These are phyloP conservation scores for Arthrobotrys sphaeroides DNA, from an alignment of 2,329 filamentous ascomycete genomes.

Conservation along the genomic window DNA sequence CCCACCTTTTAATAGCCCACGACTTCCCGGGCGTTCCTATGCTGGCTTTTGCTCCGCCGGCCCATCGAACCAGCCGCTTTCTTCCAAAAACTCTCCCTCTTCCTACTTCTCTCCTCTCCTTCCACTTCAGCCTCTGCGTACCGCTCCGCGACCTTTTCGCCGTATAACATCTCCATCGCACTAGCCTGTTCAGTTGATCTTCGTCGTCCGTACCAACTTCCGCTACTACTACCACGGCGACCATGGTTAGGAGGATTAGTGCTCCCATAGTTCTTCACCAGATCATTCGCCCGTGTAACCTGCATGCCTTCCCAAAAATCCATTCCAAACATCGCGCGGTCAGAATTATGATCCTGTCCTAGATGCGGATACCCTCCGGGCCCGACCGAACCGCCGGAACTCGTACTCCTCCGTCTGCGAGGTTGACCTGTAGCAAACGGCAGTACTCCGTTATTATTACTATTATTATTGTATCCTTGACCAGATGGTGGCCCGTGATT, in stretches of 20 bases:
- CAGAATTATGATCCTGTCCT: constrained; percentile 17
- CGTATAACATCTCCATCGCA: constrained; percentile 16
- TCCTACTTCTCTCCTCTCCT: constrained; percentile 4
- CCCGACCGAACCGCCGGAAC: constrained; percentile 33
- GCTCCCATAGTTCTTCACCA: constrained; percentile 44
- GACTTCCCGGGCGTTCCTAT: not conserved
- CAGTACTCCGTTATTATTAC: constrained; percentile 7
- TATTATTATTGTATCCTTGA: not conserved
- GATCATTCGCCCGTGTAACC: constrained; percentile 32
- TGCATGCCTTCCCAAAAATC: constrained; percentile 33
- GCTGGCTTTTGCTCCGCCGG: constrained; percentile 31
- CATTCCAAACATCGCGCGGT: constrained; percentile 24
- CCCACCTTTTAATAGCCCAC: constrained; percentile 10
- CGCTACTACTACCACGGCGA: not conserved
- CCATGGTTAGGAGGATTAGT: constrained; percentile 6
- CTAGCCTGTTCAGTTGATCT: constrained; percentile 24
- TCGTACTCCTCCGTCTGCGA: constrained; percentile 12
- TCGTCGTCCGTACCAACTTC: not conserved
- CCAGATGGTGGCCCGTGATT: constrained; percentile 1
- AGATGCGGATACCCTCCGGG: constrained; percentile 41
- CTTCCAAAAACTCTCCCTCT: constrained; percentile 45
- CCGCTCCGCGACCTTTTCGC: constrained; percentile 2
- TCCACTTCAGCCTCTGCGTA: not conserved
- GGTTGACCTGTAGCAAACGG: constrained; percentile 41
- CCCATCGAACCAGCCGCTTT: constrained; percentile 23